These are phyloP conservation scores for Dryadomyces sulphureus DNA, from an alignment of 2,329 filamentous ascomycete genomes.

Conservation along the genomic window DNA sequence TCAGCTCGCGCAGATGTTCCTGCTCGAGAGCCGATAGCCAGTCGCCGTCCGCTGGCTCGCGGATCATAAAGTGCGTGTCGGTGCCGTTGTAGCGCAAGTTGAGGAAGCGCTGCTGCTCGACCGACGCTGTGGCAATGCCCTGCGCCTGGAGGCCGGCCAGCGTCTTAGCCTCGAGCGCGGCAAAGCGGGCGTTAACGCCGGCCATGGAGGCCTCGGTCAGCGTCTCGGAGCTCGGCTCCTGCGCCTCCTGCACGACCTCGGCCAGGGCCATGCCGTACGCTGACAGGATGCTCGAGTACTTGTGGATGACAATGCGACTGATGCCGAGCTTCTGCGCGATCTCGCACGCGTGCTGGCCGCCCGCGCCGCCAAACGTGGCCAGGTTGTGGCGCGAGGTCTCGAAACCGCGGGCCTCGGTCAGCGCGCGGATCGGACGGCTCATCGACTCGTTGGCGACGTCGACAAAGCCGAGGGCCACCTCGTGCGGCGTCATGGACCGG, in stretches of 20 bases:
- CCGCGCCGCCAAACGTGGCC: conserved; percentile 82
- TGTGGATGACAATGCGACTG: conserved; percentile 69
- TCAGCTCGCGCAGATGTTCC: conserved; percentile 84
- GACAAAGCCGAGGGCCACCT: conserved; percentile 78
- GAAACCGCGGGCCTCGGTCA: conserved; percentile 87
- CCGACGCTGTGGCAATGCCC: conserved; percentile 58
- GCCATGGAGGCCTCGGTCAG: conserved; percentile 43
- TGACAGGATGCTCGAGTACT: conserved; percentile 78
- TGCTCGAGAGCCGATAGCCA: conserved; percentile 72
- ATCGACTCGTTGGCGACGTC: conserved; percentile 84
- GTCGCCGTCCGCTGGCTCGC: conserved; percentile 54
- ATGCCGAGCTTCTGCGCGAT: conserved; percentile 78
- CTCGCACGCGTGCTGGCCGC: conserved; percentile 83
- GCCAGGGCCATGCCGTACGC: conserved; percentile 89
- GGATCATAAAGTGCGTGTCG: conserved; percentile 78
- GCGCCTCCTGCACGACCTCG: conserved; percentile 81
- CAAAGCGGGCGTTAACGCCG: conserved; percentile 18
- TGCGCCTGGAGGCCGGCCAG: conserved; percentile 53
- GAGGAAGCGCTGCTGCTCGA: conserved; percentile 78
- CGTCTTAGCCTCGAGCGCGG: conserved; percentile 43
- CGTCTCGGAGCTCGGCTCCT: conserved; percentile 52
- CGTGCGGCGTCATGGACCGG: conserved; percentile 59
- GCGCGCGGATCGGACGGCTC: conserved; percentile 74
- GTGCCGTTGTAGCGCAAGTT: conserved; percentile 88
- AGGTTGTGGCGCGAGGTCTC: conserved; percentile 82